Evolutionary conservation across 495 filamentous ascomycete species (phyloP).

Genomic region (Hypoxylon lenormandii): DNA sequence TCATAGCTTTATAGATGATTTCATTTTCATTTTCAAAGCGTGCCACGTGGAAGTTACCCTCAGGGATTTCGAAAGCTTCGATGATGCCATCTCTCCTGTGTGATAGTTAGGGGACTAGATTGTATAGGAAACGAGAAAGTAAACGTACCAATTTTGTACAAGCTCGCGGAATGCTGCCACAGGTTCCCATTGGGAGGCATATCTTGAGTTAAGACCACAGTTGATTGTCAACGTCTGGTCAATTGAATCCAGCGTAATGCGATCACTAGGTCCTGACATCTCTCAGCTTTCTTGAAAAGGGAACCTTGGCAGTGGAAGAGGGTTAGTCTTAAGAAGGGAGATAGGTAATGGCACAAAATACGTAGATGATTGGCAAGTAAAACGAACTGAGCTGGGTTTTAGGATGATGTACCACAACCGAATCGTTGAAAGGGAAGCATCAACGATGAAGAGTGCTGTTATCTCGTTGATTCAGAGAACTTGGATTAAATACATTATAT

Average conservation of each 20-base stretch:
- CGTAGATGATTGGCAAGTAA: neutral
- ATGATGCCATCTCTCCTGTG: constrained; percentile 32
- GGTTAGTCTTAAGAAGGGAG: neutral
- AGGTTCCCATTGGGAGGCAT: constrained; percentile 29
- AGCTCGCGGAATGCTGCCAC: constrained; percentile 39
- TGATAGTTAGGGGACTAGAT: neutral
- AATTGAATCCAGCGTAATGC: neutral
- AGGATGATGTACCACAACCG: neutral
- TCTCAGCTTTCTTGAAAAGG: no score
- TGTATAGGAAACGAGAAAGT: neutral
- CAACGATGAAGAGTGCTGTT: neutral
- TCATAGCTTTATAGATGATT: constrained; percentile 20
- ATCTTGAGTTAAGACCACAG: constrained; percentile 22
- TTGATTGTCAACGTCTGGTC: constrained; percentile 27
- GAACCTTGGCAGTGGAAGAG: neutral
- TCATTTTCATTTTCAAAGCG: constrained; percentile 1
- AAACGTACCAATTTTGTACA: constrained; percentile 36
- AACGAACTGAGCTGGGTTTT: no score
- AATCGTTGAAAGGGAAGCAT: neutral
- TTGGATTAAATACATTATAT: no score
- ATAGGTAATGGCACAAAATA: neutral
- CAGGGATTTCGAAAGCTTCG: constrained; percentile 16
- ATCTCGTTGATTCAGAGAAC: no score
- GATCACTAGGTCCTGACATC: no score
- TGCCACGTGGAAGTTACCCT: constrained; percentile 12